Base-by-base conservation (phyloP, 805 yeast genomes). In the Candida caryicola region DNA sequence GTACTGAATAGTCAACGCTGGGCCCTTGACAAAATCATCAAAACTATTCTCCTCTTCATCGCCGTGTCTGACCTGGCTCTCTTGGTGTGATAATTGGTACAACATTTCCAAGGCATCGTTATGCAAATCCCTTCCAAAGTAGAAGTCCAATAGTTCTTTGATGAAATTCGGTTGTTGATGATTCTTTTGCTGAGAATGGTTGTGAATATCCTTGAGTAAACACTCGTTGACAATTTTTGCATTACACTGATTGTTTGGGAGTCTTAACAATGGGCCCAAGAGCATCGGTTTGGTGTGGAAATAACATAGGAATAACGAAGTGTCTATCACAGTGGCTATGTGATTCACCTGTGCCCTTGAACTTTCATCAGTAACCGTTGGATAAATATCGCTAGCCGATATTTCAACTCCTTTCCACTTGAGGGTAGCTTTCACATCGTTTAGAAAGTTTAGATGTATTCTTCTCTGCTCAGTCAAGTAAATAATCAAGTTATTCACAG, bases 251-350 rank as follows among this genome's bases (percentile, higher is more conserved):
- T 90, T 93, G 18, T 77, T 75, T 0, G 74, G 73, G 2, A 88
- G 72, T 34, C 98, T 69, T 4, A 91, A 69, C 15, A 91, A 74
- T 0, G 98, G 93, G 0, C 91, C 95, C 10, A 91, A 74, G 55
- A 91, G 69, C 44, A 82, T 74, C 0, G 86, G 85, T 38, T 78
- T 77, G 21, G 77, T 76, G n/a, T 78, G 55, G 41, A 79, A 66
- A 54, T 93, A 91, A 43, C 93, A 77, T 36, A 77, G 69, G 51
- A 91, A 87, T 14, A 93, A 66, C 1, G 87, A 72, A 0, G 95
- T 84, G 53, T 91, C 99, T 2, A 93, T 75, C 32, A 77, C 61
- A 8, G 68, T 57, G 0, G 76, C 73, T 16, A 64, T 50, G 16
- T 57, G 54, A 4, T 50, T 48, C 26, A 68, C 41, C 17, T 52